Base-by-base conservation (phyloP, 495 filamentous ascomycete species). In the Aspergillus funiculosus region DNA sequence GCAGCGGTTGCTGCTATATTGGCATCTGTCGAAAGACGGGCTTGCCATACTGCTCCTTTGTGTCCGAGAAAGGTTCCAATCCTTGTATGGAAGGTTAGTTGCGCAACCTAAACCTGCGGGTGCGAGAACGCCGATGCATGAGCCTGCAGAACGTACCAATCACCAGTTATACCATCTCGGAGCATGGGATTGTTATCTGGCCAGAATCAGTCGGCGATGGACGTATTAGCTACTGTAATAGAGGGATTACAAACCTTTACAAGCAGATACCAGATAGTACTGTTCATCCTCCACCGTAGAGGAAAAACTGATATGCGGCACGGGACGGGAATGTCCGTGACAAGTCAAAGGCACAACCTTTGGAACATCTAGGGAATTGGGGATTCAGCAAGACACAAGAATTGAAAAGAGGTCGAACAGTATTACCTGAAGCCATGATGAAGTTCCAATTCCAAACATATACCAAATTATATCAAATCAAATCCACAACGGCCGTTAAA, bases 51-150 rank as follows among this genome's bases (percentile, higher is more conserved):
- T 13, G 92, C 92, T 48, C 92, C 92, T 71, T 98, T 97, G 70
- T 98, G 92, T 32, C 92, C 91, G 41, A 98, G 80, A 58, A 97
- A 97, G 27, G 94, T 98, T 26, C 92, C 92, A 51, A 98, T 97
- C 92, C 86, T 86, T 48, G 36, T 47, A 48, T 42, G 26, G 27
- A 20, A 14, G 24, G 22, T 42, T 29, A 42, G 32, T 22, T 3
- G 3, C 22, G 22, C 24, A 26, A 26, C 5, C n/a, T n/a, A n/a
- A n/a, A n/a, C 5, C n/a, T 45, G 18, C 29, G n/a, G n/a, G n/a
- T n/a, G n/a, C n/a, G 32, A 24, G 14, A 37, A 7, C 1, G 36
- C 46, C 22, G 21, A 26, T 11, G 14, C n/a, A 14, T 30, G n/a
- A n/a, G 20, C 7, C n/a, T n/a, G 17, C n/a, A 26, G 21, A 39